Base-by-base conservation (phyloP, 2,329 filamentous ascomycete species). In the Sclerotinia trifoliorum region DNA sequence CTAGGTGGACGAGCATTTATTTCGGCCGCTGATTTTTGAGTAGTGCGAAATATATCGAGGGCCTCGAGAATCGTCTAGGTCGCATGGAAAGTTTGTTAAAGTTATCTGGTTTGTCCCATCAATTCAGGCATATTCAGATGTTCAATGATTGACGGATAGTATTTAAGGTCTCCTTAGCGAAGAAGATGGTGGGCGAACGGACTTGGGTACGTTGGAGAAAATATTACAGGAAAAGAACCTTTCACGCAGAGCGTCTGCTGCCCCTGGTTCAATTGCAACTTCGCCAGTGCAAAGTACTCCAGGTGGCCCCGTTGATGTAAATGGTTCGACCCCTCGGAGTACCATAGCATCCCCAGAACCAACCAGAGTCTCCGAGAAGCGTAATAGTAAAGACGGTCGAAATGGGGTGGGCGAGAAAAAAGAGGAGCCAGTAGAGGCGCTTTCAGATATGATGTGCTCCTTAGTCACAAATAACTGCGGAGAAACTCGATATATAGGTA, bases 371-470 rank as follows among this genome's bases (percentile, higher is more conserved):
- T 70, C 65, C 55, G 72, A 73, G 13, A 75, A 74, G 54, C 62
- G 72, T 15, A 72, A 71, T 63, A 71, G 69, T 66, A 79, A 77
- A 69, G 54, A 78, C 15, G 35, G 54, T 46, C 48, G 29, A 26
- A 49, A 58, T 58, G 62, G 46, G n/a, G 78, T 80, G 57, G 78
- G 79, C 52, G 84, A 82, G 65, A 83, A 81, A 72, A 82, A 81
- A 19, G 85, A 88, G 73, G 84, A 90, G 72, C 91, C 96, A 75
- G 91, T 96, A 1, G 94, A 96, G 78, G 89, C 89, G 1, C 80
- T 99, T 68, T 97, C 94, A 0, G 95, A 99, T 80, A 95, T 97
- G 90, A 98, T 99, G 95, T 98, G 94, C 79, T 97, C 94, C 3
- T 81, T 99, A 44, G 94, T 99, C 42, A 98, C 94, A 1, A 98